These are phyloP conservation scores for Sporopachydermia lactativora DNA, from an alignment of 805 yeast species.

Conservation along the genomic window DNA sequence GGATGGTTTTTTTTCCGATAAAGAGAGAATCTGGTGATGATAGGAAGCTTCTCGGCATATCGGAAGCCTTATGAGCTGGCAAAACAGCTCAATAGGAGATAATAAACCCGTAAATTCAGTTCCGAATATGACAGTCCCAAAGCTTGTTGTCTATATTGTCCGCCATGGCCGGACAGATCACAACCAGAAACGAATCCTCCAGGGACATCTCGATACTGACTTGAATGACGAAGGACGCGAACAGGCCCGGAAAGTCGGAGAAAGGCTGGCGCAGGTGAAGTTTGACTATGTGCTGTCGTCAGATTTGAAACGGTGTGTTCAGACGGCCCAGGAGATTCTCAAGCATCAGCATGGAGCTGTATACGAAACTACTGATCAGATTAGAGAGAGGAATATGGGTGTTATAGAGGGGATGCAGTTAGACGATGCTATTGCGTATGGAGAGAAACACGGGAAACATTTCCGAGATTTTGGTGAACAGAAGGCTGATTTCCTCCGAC, in stretches of 20 bases:
- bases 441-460: constrained; percentile 38
- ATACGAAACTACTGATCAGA: constrained; percentile 23
- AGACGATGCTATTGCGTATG: constrained; percentile 40
- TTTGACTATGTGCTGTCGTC: constrained; percentile 37
- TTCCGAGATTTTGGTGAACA: constrained; percentile 59
- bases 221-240: constrained; percentile 44
- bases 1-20: no score
- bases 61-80: no score
- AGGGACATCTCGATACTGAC: constrained; percentile 62
- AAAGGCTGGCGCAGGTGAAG: constrained; percentile 22
- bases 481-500: constrained; percentile 24
- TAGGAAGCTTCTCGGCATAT: no score
- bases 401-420: constrained; percentile 62
- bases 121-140: constrained; percentile 2
- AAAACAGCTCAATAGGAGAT: no score
- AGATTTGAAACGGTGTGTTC: constrained; percentile 28
- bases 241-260: constrained; percentile 48
- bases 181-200: constrained; percentile 53
- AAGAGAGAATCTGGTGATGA: no score
- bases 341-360: constrained; percentile 14
- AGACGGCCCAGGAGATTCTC: constrained; percentile 37
- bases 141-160: constrained; percentile 41
- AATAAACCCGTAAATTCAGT: no score
- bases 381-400: constrained; percentile 74
- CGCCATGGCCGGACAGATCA: constrained; percentile 82